A percentile compares a stretch with the other conserved stretches of the same genome.
Conservation (phyloP, 2,329 filamentous ascomycete genomes). For the Alternaria sp. region DNA sequence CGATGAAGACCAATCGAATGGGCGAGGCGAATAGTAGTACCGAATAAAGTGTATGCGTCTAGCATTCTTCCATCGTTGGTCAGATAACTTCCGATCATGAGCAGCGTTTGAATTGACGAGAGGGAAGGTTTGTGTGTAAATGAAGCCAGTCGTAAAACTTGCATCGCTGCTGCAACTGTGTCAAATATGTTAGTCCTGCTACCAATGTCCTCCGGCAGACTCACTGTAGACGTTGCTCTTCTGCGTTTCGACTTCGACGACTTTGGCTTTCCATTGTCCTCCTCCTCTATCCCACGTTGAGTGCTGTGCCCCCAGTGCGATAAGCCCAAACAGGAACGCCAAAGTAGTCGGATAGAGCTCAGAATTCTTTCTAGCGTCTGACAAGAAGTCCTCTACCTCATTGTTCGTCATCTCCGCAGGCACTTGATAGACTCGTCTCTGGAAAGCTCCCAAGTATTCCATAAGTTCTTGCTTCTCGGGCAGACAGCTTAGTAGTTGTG, state of each 20-base stretch:
- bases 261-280: conserved; percentile 50
- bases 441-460: conserved; percentile 53
- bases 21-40: conserved; percentile 58
- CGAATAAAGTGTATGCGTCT: conserved; percentile 61
- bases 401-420: conserved; percentile 54
- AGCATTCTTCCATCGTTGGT: conserved; percentile 60
- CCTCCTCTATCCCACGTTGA: conserved; percentile 54
- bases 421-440: conserved; percentile 54
- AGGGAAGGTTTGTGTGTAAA: conserved; percentile 60
- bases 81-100: conserved; percentile 60
- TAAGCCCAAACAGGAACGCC: conserved; percentile 57
- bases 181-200: conserved; percentile 5
- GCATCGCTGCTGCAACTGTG: conserved; percentile 59
- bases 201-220: conserved; percentile 20
- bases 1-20: conserved; percentile 61
- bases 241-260: conserved; percentile 46
- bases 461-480: conserved; percentile 51
- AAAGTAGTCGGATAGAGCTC: conserved; percentile 58
- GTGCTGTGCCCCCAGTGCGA: conserved; percentile 58
- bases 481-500: conserved; percentile 50
- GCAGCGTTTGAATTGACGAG: conserved; percentile 55
- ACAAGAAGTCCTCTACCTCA: conserved; percentile 57
- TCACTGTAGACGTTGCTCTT: conserved; percentile 57
- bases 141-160: conserved; percentile 58
- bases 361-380: conserved; percentile 53